Evolutionary conservation across 2,329 filamentous ascomycete species (phyloP).

Genomic region (Paraconiothyrium brasiliense): DNA sequence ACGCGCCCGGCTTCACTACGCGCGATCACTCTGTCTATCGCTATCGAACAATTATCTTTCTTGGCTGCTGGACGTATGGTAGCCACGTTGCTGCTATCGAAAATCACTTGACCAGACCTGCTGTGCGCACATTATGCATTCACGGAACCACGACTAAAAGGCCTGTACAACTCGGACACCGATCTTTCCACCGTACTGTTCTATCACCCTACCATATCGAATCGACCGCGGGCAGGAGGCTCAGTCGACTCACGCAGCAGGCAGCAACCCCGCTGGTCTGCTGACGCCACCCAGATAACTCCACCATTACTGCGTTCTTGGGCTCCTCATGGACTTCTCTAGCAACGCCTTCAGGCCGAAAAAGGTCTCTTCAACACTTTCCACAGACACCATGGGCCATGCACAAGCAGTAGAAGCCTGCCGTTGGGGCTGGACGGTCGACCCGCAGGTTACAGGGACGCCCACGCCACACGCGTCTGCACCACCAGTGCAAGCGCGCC

Average conservation of each 20-base stretch:
- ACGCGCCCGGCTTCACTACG: conserved; percentile 11
- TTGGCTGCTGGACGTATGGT: neutral
- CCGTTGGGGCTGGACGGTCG: conserved; percentile 46
- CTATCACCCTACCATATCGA: neutral
- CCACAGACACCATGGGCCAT: conserved; percentile 45
- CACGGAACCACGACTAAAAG: neutral
- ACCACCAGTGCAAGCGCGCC: conserved; percentile 20
- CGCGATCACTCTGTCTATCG: conserved; percentile 2
- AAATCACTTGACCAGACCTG: neutral
- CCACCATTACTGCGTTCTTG: neutral
- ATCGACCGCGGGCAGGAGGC: neutral
- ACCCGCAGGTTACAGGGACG: conserved; percentile 27
- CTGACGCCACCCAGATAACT: conserved; percentile 30
- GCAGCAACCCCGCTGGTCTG: conserved; percentile 37
- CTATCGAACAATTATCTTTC: neutral
- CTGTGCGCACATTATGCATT: conserved; percentile 2
- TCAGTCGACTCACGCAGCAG: conserved; percentile 17
- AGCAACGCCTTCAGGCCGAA: conserved; percentile 35
- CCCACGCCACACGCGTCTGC: conserved; percentile 17
- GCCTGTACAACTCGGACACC: neutral
- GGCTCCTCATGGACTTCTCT: conserved; percentile 42
- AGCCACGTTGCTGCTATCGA: neutral
- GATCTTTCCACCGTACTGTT: neutral
- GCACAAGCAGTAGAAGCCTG: conserved; percentile 44
- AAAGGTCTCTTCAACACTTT: conserved; percentile 30